Base-by-base conservation (phyloP, 179 eudicot species). In the Camellia oleifera region DNA sequence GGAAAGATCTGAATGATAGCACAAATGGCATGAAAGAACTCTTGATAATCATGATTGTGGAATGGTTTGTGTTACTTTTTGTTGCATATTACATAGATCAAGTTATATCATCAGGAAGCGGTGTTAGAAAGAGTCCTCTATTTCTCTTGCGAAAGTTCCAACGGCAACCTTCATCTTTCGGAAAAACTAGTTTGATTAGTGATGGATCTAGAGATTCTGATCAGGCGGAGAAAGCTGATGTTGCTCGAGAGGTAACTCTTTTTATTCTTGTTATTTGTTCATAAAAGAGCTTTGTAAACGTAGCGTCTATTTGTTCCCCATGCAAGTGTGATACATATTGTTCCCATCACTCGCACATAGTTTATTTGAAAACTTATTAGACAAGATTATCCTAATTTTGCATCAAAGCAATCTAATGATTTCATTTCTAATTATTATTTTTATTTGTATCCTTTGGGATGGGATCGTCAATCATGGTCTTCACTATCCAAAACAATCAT, bases 161-260 rank as follows among this genome's bases (percentile, higher is more conserved):
- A 54, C 90, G 85, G 84, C 91, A 85, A 78, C 85, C 84, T 63
- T 74, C 88, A 79, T 79, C 86, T 44, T 66, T 86, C 44, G 50
- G 78, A 64, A 82, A 77, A 79, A 85, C 84, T 78, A 90, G 92
- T 78, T 79, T 94, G 64, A 87, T 69, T 79, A 88, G 83, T 84
- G 90, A 89, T 75, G 90, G 87, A 73, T 91, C 97, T 53, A 87
- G 91, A 83, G 92, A 87, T 72, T 85, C 79, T 44, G 86, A 88
- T 84, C 88, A 92, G 79, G 84, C 90, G 92, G 97, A 94, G 78
- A 92, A 94, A 85, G 86, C 87, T 72, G 99, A 96, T 88, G 98
- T 96, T 63, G 82, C 80, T 60, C 97, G 90, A 87, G 99, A 96
- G 99, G 99, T 93, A 82, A 62, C 15, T 12, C 7, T 76, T 57